Evolutionary conservation across 345 rosid genomes (phyloP).

Genomic region (Eucalyptus marginata): DNA sequence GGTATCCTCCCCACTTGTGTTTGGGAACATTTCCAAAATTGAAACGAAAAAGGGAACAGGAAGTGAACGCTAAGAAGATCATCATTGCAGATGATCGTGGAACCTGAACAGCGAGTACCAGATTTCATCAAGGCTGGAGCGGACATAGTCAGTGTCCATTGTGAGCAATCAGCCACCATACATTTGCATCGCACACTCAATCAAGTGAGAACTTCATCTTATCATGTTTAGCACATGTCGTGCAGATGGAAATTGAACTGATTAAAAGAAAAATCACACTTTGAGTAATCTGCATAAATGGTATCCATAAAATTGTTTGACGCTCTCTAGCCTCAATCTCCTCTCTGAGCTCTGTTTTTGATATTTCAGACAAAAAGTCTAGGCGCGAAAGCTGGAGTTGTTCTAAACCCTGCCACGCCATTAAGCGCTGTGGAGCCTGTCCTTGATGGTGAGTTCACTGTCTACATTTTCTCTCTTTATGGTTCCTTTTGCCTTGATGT

Average conservation of each 20-base stretch:
- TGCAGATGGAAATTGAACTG: not conserved
- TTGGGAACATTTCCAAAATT: not conserved
- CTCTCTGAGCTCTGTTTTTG: not conserved
- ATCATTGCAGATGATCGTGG: slow-evolving; percentile 73
- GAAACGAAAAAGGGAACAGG: not conserved
- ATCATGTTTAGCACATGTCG: not conserved
- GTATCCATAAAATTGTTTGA: not conserved
- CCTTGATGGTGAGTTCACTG: slow-evolving; percentile 63
- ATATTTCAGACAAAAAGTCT: slow-evolving; percentile 58
- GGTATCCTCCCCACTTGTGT: slow-evolving; percentile 13
- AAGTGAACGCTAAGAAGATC: not conserved
- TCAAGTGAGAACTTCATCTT: slow-evolving; percentile 28
- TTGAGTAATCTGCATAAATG: not conserved
- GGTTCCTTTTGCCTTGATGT: not conserved
- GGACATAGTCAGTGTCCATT: slow-evolving; percentile 91
- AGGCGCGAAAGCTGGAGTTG: slow-evolving; percentile 99
- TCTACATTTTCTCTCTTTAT: not conserved
- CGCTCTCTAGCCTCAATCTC: not conserved
- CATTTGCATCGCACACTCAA: slow-evolving; percentile 83
- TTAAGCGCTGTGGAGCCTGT: slow-evolving; percentile 71
- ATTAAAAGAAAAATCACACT: not conserved
- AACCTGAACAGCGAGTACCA: slow-evolving; percentile 83
- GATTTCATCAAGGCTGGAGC: slow-evolving; percentile 99
- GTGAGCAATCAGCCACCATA: slow-evolving; percentile 90
- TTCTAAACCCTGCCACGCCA: slow-evolving; percentile 84